A percentile compares a stretch with the other conserved stretches of the same genome.
Conservation (phyloP, 2,329 filamentous ascomycete species). For the Penicillium sp. region DNA sequence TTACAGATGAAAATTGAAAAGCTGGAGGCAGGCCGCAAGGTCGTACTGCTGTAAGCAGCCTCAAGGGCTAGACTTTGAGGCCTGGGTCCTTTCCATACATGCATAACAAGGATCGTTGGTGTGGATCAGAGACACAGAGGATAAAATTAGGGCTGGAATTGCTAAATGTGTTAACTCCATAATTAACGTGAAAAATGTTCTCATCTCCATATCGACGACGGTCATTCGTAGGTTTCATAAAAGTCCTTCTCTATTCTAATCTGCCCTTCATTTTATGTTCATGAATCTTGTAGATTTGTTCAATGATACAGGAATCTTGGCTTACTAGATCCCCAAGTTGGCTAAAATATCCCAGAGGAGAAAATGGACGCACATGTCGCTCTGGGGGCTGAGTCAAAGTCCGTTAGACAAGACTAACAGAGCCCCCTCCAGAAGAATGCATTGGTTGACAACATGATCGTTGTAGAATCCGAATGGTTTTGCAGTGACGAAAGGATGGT, state of each 20-base stretch:
- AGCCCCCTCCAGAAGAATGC: background rate
- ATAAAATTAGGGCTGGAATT: too few species aligned
- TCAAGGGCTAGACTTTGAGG: background rate
- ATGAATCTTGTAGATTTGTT: background rate
- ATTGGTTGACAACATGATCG: background rate
- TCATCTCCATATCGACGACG: too few species aligned
- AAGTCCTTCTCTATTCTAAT: too few species aligned
- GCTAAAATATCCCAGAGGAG: background rate
- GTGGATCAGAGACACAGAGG: too few species aligned
- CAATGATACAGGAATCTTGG: background rate
- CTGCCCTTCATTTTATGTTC: too few species aligned
- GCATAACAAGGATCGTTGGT: too few species aligned
- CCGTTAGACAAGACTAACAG: background rate
- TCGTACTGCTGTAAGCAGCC: background rate
- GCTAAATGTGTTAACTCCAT: too few species aligned
- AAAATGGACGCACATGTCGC: conserved; percentile 1
- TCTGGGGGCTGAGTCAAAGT: background rate
- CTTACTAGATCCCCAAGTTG: background rate
- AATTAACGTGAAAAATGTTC: too few species aligned
- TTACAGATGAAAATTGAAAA: conserved; percentile 50
- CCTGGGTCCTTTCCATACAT: too few species aligned
- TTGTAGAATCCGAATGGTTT: background rate
- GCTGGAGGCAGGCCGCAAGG: conserved; percentile 40
- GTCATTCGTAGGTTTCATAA: too few species aligned
- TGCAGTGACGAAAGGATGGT: background rate